These are phyloP conservation scores for Aspergillus sp. DNA, from an alignment of 2,329 filamentous ascomycete genomes.

Conservation along the genomic window DNA sequence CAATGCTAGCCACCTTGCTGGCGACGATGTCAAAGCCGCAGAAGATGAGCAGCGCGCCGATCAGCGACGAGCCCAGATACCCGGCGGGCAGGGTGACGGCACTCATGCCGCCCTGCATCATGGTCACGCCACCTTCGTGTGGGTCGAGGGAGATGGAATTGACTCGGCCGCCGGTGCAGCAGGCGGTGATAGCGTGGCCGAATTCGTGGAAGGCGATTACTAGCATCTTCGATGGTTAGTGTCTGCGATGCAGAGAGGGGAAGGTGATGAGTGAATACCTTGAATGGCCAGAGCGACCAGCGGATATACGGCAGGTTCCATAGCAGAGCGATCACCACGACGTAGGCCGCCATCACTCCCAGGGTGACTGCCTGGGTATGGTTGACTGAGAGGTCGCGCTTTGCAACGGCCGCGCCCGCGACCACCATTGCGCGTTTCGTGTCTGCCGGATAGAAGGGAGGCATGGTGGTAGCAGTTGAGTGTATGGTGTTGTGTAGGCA, in stretches of 20 bases:
- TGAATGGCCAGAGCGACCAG: slow-evolving; percentile 71
- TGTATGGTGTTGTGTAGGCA: neutral
- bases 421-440: slow-evolving; percentile 13
- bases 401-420: slow-evolving; percentile 28
- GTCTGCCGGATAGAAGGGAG: slow-evolving; percentile 17
- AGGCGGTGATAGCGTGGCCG: slow-evolving; percentile 63
- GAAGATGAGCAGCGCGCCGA: slow-evolving; percentile 68
- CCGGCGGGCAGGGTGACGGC: slow-evolving; percentile 67
- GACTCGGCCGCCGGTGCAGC: slow-evolving; percentile 63
- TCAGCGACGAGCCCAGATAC: slow-evolving; percentile 66
- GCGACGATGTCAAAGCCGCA: slow-evolving; percentile 75
- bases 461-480: slow-evolving; percentile 12
- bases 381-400: slow-evolving; percentile 52
- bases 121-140: slow-evolving; percentile 67
- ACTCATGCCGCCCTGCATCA: slow-evolving; percentile 62
- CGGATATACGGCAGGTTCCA: slow-evolving; percentile 74
- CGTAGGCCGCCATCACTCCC: slow-evolving; percentile 61
- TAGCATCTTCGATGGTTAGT: slow-evolving; percentile 52
- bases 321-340: slow-evolving; percentile 63
- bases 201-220: slow-evolving; percentile 77
- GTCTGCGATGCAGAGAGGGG: neutral
- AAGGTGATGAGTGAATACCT: slow-evolving; percentile 49
- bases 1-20: slow-evolving; percentile 67
- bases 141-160: slow-evolving; percentile 67
- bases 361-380: slow-evolving; percentile 62